phyloP scores from a whole-genome alignment of 805 yeast genomes.

The Metschnikowia bowlesiae region DNA sequence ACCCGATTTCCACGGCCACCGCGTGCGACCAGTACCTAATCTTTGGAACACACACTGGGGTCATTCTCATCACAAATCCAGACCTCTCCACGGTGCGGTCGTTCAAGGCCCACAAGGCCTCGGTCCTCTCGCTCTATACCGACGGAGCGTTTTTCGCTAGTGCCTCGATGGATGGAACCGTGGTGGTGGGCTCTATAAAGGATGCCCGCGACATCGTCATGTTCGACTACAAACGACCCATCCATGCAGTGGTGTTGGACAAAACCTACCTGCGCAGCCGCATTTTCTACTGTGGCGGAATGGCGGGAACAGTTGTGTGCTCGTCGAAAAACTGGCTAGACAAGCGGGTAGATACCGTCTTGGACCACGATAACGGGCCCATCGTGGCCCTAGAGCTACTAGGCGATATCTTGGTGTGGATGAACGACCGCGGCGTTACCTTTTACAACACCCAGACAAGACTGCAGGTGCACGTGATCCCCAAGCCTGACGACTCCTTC shows the following conservation, averaged over 20 bases:
- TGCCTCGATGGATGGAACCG: conserved; percentile 92
- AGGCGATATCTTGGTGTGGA: conserved; percentile 72
- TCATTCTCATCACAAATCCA: conserved; percentile 62
- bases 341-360: conserved; percentile 59
- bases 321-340: conserved; percentile 88
- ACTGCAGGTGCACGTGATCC: conserved; percentile 46
- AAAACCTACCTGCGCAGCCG: conserved; percentile 58
- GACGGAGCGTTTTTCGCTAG: conserved; percentile 78
- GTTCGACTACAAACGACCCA: conserved; percentile 80
- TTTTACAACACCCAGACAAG: conserved; percentile 56
- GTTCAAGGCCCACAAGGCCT: conserved; percentile 79
- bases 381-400: conserved; percentile 62
- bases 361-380: conserved; percentile 64
- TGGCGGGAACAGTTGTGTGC: conserved; percentile 72
- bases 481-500: conserved; percentile 51
- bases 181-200: conserved; percentile 67
- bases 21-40: conserved; percentile 59
- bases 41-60: conserved; percentile 88
- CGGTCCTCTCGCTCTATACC: conserved; percentile 66
- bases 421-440: conserved; percentile 76
- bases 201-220: conserved; percentile 65
- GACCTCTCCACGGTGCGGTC: conserved; percentile 63
- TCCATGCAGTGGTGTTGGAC: conserved; percentile 81
- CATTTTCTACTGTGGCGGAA: conserved; percentile 83
- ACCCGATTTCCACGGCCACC: conserved; percentile 70